phyloP scores from a whole-genome alignment of 345 rosid species.

The Dimocarpus longan region DNA sequence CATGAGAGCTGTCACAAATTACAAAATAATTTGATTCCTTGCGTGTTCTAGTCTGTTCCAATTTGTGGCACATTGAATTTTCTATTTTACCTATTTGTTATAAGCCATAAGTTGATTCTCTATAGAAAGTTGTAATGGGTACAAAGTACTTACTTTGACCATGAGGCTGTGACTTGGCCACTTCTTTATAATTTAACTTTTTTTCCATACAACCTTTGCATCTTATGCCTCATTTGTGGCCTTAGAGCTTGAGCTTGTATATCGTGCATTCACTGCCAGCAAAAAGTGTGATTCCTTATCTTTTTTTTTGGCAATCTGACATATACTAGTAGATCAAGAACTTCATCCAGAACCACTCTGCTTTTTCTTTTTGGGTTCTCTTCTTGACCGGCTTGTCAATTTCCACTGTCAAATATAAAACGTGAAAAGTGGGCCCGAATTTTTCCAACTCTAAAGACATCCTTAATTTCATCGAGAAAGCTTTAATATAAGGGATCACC shows the following conservation, averaged over 20 bases:
- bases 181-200: neutral
- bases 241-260: neutral
- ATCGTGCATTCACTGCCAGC: neutral
- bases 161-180: conserved; percentile 16
- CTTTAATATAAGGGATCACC: too few relatives aligned
- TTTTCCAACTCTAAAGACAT: too few relatives aligned
- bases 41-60: neutral
- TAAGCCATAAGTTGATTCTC: neutral
- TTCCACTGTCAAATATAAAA: too few relatives aligned
- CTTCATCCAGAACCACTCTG: neutral
- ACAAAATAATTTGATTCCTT: neutral
- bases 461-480: too few relatives aligned
- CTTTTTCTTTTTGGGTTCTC: too few relatives aligned
- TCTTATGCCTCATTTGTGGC: conserved; percentile 38
- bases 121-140: neutral
- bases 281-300: conserved; percentile 1
- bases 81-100: neutral
- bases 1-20: too few relatives aligned
- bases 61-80: neutral
- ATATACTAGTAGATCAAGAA: neutral
- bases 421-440: too few relatives aligned
- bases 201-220: conserved; percentile 26
- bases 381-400: too few relatives aligned
- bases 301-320: neutral
- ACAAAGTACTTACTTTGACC: neutral